Base-by-base conservation (phyloP, 371 early-diverging fungal species). In the Mortierella sp. region DNA sequence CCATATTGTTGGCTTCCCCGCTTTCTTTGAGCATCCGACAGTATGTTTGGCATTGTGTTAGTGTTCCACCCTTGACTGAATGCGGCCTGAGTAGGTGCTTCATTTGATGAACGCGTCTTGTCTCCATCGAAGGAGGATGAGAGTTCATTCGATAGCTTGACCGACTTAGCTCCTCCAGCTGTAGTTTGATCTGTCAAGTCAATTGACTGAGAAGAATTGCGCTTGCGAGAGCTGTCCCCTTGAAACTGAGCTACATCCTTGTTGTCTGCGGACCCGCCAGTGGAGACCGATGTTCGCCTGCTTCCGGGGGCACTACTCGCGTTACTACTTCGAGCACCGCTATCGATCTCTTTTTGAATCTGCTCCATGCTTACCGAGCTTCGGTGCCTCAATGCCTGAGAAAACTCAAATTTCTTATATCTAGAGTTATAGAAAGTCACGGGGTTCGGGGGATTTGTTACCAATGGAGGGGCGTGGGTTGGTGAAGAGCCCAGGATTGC, bases 401-500 rank as follows among this genome's bases (percentile, higher is more conserved):
- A 66, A 33, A 84, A 84, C 55, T 84, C 84, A 57, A 83, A 84
- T 65, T 84, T 84, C 60, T 84, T 84, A 63, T 83, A 84, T n/a
- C 76, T 66, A n/a, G 83, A 79, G 50, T 76, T 78, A 41, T 79
- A 80, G 36, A 80, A 75, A 7, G 72, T 58, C 41, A 68, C 32
- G 1, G 81, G 72, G 55, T 69, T 75, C 19, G 75, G 80, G 7
- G 74, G 68, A 40, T 45, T 67, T 28, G 68, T 33, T 24, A 43
- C 24, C 4, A 43, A 32, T 21, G 65, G 11, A 10, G 59, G 50
- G 2, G 59, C 28, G 21, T 33, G 53, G 0, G 66, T 58, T 4
- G 69, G 65, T 11, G 69, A 58, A 7, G 69, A 21, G 41, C 69
- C 65, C 19, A 63, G 1, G 48, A 59, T 38, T 11, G 40, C 43